Conservation (phyloP, 2,329 filamentous ascomycete genomes). For the Alternaria arbusti region DNA sequence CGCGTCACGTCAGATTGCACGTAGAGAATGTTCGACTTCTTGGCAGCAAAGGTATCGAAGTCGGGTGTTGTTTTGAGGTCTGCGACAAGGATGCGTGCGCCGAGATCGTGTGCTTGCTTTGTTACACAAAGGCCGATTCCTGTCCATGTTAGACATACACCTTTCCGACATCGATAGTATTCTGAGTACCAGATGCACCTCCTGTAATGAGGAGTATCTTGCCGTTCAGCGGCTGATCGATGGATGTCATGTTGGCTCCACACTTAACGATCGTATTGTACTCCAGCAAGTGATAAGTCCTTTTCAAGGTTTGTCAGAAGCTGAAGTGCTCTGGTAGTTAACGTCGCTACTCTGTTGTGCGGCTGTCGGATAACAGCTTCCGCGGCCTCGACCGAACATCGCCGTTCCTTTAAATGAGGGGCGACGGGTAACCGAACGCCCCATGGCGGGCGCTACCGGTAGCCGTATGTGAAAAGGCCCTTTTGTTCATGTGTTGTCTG, state of each 20-base stretch:
- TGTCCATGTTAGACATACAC: slow-evolving; percentile 5
- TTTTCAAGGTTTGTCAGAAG: not conserved
- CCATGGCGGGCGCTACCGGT: not conserved
- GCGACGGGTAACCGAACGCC: not conserved
- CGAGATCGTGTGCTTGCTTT: slow-evolving; percentile 33
- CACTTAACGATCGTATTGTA: not conserved
- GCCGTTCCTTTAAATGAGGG: not conserved
- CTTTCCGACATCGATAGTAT: not conserved
- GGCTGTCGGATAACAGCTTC: not conserved
- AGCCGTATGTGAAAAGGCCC: not conserved
- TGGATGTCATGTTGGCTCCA: slow-evolving; percentile 14
- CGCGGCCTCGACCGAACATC: not conserved
- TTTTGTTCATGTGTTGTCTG: not conserved
- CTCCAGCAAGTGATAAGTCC: not conserved
- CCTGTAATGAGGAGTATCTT: slow-evolving; percentile 46
- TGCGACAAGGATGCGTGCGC: slow-evolving; percentile 31
- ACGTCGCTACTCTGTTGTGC: not conserved
- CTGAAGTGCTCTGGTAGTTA: not conserved
- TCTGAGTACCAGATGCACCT: slow-evolving; percentile 40
- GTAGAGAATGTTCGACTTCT: slow-evolving; percentile 33
- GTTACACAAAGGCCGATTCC: slow-evolving; percentile 43
- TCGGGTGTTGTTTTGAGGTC: slow-evolving; percentile 33
- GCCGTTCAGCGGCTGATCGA: slow-evolving; percentile 39
- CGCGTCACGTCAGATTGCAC: slow-evolving; percentile 36
- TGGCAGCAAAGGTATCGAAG: slow-evolving; percentile 23